These are phyloP conservation scores for Hypoxylon sp. DNA, from an alignment of 2,329 filamentous ascomycete genomes.

Conservation along the genomic window DNA sequence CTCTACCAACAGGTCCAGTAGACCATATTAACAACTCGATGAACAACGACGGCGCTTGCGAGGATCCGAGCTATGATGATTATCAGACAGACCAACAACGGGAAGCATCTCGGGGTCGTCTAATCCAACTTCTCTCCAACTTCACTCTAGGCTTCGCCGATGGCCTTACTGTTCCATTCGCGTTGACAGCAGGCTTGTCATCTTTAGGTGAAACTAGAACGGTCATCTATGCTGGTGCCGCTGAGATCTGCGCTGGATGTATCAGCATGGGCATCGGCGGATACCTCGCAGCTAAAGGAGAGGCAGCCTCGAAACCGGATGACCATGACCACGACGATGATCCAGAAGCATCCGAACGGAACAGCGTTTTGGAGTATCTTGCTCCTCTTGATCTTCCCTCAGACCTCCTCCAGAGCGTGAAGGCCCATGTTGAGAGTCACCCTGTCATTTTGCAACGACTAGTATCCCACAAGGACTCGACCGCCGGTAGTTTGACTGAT, in stretches of 20 bases:
- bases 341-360: constrained; percentile 14
- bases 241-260: constrained; percentile 81
- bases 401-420: constrained; percentile 47
- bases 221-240: constrained; percentile 80
- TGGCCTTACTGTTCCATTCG: constrained; percentile 84
- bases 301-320: constrained; percentile 49
- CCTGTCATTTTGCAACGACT: constrained; percentile 36
- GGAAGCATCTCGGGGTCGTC: constrained; percentile 18
- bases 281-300: constrained; percentile 76
- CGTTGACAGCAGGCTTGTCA: constrained; percentile 80
- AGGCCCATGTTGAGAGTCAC: constrained; percentile 43
- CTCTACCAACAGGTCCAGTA: constrained; percentile 36
- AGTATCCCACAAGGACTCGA: constrained; percentile 12
- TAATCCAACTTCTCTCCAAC: constrained; percentile 67
- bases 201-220: constrained; percentile 75
- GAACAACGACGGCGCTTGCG: constrained; percentile 1
- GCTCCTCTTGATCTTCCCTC: constrained; percentile 48
- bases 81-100: constrained; percentile 8
- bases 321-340: constrained; percentile 57
- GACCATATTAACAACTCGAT: background rate
- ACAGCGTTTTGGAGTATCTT: constrained; percentile 47
- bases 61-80: constrained; percentile 17
- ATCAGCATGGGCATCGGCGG: constrained; percentile 85
- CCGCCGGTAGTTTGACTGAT: constrained; percentile 57
- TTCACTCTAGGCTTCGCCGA: constrained; percentile 84